These are phyloP conservation scores for Vaccinium macrocarpon DNA, from an alignment of 148 eudicot genomes.

Conservation along the genomic window DNA sequence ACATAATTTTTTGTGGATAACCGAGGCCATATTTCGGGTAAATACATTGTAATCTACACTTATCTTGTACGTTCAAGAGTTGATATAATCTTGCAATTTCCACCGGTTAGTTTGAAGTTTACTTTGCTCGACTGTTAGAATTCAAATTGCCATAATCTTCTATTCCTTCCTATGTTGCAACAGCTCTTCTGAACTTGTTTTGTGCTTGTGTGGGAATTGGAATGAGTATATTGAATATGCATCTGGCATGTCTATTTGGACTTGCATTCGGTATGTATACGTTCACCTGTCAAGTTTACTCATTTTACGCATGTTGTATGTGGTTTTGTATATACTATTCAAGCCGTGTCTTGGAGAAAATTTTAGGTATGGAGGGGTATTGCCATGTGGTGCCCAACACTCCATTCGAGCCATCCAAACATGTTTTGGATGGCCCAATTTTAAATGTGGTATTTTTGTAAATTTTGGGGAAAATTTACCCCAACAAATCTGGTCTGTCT, in stretches of 20 bases:
- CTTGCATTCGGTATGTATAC: background rate
- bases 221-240: background rate
- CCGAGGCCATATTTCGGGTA: background rate
- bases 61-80: background rate
- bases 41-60: background rate
- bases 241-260: background rate
- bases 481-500: too few species aligned
- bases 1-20: background rate
- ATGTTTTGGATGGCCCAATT: too few species aligned
- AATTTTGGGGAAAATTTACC: too few species aligned
- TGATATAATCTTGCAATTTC: background rate
- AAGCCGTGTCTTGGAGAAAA: too few species aligned
- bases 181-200: background rate
- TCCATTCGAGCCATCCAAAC: too few species aligned
- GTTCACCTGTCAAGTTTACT: background rate
- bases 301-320: background rate
- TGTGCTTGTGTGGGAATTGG: background rate
- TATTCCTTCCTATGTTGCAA: background rate
- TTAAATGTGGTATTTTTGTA: too few species aligned
- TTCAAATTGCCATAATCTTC: background rate
- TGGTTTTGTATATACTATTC: background rate
- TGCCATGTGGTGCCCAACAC: too few species aligned
- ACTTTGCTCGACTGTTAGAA: too few species aligned
- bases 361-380: too few species aligned
- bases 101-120: background rate